Evolutionary conservation across 768 basidiomycete species (phyloP).

Genomic region (Infundibulicybe gibba): DNA sequence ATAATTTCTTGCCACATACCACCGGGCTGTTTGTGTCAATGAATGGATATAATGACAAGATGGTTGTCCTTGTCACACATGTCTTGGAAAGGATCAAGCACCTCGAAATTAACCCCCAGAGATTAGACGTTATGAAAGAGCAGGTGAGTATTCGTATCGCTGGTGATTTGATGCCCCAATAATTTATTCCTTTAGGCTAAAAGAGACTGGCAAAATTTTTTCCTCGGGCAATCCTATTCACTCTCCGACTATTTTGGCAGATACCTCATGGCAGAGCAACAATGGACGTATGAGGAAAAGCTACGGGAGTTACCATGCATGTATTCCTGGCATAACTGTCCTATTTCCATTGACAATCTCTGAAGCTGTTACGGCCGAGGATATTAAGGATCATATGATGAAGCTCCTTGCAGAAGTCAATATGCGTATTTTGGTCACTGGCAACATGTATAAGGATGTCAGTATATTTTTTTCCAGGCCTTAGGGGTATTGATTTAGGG

Average conservation of each 20-base stretch:
- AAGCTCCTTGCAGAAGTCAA: conserved; percentile 61
- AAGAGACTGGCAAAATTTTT: conserved; percentile 83
- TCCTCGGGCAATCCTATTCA: conserved; percentile 77
- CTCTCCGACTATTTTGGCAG: conserved; percentile 75
- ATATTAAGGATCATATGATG: conserved; percentile 60
- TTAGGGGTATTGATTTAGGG: conserved; percentile 2
- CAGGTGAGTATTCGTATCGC: conserved; percentile 46
- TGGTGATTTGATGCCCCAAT: conserved; percentile 1
- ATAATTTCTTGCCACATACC: conserved; percentile 57
- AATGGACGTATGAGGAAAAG: conserved; percentile 78
- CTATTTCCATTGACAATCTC: background rate
- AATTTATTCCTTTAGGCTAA: conserved; percentile 44
- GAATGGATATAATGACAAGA: conserved; percentile 91
- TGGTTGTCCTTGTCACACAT: conserved; percentile 66
- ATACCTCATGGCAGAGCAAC: conserved; percentile 65
- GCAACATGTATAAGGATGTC: conserved; percentile 85
- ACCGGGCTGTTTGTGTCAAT: conserved; percentile 68
- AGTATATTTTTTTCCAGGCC: conserved; percentile 17
- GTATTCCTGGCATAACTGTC: conserved; percentile 21
- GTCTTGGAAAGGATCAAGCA: conserved; percentile 67
- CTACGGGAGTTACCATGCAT: conserved; percentile 70
- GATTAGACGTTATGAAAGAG: conserved; percentile 82
- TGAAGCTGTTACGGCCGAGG: conserved; percentile 66
- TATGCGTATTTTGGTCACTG: conserved; percentile 71
- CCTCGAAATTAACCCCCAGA: conserved; percentile 61